A percentile compares a stretch with the other conserved stretches of the same genome.
These are phyloP conservation scores for Trypanosoma boissoni DNA, from an alignment of 208 protist species.

Conservation along the genomic window DNA sequence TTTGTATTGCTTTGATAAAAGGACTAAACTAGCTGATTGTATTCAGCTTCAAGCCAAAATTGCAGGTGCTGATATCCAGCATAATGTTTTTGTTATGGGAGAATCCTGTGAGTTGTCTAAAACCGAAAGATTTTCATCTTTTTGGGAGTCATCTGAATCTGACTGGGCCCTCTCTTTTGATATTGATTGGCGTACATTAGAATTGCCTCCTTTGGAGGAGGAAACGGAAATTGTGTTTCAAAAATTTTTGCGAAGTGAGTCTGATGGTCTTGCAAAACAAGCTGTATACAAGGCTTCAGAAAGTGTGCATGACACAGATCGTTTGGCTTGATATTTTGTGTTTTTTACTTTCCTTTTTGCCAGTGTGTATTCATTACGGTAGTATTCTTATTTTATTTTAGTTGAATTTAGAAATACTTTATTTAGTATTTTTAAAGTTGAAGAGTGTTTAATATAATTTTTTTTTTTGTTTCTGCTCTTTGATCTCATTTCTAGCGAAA, in stretches of 20 bases:
- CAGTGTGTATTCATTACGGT: not conserved
- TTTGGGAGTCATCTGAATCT: not conserved
- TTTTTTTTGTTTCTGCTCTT: conserved; percentile 5
- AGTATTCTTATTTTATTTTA: conserved; percentile 7
- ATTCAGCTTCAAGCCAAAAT: conserved; percentile 3
- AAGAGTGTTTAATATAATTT: conserved; percentile 3
- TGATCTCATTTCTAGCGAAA: not conserved
- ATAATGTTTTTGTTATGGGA: not conserved
- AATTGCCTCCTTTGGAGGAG: conserved; percentile 7
- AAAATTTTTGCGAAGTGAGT: conserved; percentile 12
- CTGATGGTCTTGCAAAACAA: conserved; percentile 13
- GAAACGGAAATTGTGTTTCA: conserved; percentile 5
- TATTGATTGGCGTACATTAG: conserved; percentile 17
- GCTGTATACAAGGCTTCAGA: conserved; percentile 2
- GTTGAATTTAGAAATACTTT: not conserved
- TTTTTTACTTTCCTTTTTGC: conserved; percentile 1
- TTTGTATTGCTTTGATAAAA: conserved; percentile 5
- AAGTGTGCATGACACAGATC: too few relatives aligned
- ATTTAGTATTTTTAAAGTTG: too few relatives aligned
- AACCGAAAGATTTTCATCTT: not conserved
- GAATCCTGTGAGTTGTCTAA: too few relatives aligned
- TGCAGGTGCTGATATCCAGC: not conserved
- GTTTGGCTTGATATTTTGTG: too few relatives aligned
- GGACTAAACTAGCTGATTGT: conserved; percentile 10
- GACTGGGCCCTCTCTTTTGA: not conserved